Percentiles rank a stretch among this genome's conserved stretches.
phyloP scores from a whole-genome alignment of 176 grass and related monocot species.

The Phoenix roebelenii region DNA sequence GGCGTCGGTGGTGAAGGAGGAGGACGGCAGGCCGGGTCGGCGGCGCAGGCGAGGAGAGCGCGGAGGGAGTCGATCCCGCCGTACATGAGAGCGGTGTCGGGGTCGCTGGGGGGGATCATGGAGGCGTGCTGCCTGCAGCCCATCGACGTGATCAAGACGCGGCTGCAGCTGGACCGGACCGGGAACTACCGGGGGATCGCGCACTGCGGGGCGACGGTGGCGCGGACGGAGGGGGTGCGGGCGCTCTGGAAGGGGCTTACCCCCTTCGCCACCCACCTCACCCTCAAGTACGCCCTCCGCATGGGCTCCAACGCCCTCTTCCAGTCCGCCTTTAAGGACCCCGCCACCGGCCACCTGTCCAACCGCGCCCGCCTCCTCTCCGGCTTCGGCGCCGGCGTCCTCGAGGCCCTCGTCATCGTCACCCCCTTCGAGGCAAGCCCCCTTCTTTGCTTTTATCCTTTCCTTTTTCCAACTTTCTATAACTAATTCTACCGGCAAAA shows the following conservation, averaged over 20 bases:
- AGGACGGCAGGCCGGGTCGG: neutral
- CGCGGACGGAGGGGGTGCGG: constrained; percentile 58
- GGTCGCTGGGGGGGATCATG: constrained; percentile 76
- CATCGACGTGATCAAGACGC: constrained; percentile 95
- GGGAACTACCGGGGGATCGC: constrained; percentile 60
- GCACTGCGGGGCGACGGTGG: constrained; percentile 71
- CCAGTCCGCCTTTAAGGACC: constrained; percentile 89
- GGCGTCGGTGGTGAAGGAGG: neutral
- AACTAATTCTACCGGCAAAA: too few relatives aligned
- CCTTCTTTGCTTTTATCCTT: too few relatives aligned
- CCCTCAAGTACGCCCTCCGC: constrained; percentile 92
- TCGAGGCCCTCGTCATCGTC: constrained; percentile 93
- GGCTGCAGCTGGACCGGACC: constrained; percentile 77
- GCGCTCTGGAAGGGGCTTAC: constrained; percentile 98
- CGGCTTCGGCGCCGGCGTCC: constrained; percentile 84
- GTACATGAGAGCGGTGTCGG: constrained; percentile 62
- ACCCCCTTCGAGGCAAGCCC: constrained; percentile 89
- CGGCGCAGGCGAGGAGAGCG: constrained; percentile 5
- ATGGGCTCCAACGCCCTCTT: constrained; percentile 91
- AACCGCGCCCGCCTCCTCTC: constrained; percentile 48
- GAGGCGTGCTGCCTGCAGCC: constrained; percentile 98
- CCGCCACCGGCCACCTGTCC: constrained; percentile 53
- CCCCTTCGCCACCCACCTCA: constrained; percentile 95
- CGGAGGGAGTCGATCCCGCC: constrained; percentile 33
- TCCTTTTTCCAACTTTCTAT: too few relatives aligned